Base-by-base conservation (phyloP, 805 yeast genomes). In the Hanseniaspora guilliermondii region DNA sequence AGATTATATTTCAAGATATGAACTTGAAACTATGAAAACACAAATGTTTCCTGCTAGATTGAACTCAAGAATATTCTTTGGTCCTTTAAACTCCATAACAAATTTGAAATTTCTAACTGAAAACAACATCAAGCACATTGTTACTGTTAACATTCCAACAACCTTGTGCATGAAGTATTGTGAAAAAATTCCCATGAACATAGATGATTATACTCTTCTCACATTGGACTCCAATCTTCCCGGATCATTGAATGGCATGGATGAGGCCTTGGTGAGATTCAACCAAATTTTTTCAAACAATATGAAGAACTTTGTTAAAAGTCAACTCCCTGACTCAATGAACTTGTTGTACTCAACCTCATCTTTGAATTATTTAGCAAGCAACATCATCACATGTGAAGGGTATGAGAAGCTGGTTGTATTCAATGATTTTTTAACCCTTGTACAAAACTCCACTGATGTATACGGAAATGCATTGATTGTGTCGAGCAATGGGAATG, bases 31-130 rank as follows among this genome's bases (percentile, higher is more conserved):
- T 39, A 56, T 56, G 44, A 45, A 48, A 36, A 53, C 55, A 37
- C 62, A 70, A n/a, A 61, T 66, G 39, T 53, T 64, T 38, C 74
- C 79, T 3, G 79, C 75, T 60, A 67, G 65, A 56, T 56, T 76
- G 17, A 62, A 70, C 9, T 68, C 68, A 19, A 64, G 68, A 45
- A 62, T 76, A 2, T 75, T 72, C 67, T 65, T 76, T 32, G 80
- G 81, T 1, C 77, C 80, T 1, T 58, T 74, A 53, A 65, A 73
- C 49, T 66, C 72, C 0, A 61, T 74, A n/a, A 65, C 70, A 1
- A 72, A 73, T 59, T 59, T 60, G 8, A 66, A 64, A 8, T 70
- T 73, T 52, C 58, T 76, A 9, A 53, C 56, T 19, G 59, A 62
- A n/a, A 64, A 72, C 54, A 72, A 73, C 57, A 70, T 76, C 57